Percentiles rank a stretch among this genome's conserved stretches.
Conservation (phyloP, 441 rosid species). For the Syzygium malaccense region DNA sequence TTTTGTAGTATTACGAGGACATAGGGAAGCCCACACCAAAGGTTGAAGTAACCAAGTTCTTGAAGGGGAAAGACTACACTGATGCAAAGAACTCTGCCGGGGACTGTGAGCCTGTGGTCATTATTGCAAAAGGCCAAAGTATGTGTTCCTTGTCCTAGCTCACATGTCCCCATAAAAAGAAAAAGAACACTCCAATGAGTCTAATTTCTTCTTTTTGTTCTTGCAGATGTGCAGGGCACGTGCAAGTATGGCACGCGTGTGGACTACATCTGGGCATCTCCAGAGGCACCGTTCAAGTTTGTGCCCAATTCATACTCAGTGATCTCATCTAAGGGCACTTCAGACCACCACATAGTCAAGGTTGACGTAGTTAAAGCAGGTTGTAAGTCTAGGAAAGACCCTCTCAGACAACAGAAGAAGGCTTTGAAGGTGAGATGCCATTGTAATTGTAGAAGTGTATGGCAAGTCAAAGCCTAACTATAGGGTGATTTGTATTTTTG, state of each 20-base stretch:
- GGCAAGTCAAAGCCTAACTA: conserved; percentile 21
- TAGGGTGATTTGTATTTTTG: neutral
- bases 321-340: conserved; percentile 83
- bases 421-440: conserved; percentile 23
- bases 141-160: neutral
- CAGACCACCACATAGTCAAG: conserved; percentile 91
- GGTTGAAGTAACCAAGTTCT: conserved; percentile 52
- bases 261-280: conserved; percentile 66
- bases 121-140: conserved; percentile 93
- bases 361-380: conserved; percentile 41
- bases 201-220: neutral
- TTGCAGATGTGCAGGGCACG: conserved; percentile 67
- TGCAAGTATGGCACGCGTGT: conserved; percentile 83
- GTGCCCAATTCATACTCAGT: conserved; percentile 84
- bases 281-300: conserved; percentile 45
- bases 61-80: conserved; percentile 48
- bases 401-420: conserved; percentile 15
- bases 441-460: conserved; percentile 23
- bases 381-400: conserved; percentile 16
- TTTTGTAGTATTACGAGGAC: conserved; percentile 69
- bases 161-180: neutral
- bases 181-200: neutral
- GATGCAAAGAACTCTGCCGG: conserved; percentile 78
- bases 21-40: conserved; percentile 84
- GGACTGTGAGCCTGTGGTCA: conserved; percentile 85